Base-by-base conservation (phyloP, 2,329 filamentous ascomycete species). In the Chaetomiaceae sp. region DNA sequence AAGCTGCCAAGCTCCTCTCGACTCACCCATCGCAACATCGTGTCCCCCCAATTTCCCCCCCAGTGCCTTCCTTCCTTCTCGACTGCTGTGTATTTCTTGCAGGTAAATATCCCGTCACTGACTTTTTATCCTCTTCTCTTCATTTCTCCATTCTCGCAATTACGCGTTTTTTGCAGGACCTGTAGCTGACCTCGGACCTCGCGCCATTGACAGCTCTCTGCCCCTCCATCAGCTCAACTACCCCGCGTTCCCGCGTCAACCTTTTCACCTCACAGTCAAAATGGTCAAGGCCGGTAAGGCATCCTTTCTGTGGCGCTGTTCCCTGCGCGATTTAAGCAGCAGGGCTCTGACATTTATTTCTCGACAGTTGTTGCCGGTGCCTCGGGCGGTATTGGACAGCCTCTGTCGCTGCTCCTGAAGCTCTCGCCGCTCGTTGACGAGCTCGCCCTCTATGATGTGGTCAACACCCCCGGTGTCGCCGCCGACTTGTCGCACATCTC, bases 351-450 rank as follows among this genome's bases (percentile, higher is more conserved):
- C 53, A 41, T 1, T 8, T 12, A 27, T 27, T 14, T 21, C 20
- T 23, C 16, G 10, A 42, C 44, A 85, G 80, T 83, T 68, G 92
- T 99, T 77, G 90, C 93, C 75, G 93, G 93, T 74, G 93, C 92
- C 70, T 85, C 92, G 72, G 93, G 93, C 76, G 93, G 93, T 77
- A 99, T 99, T 83, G 93, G 92, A 73, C 92, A 97, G 91, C 93
- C 93, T 62, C 81, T 99, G 66, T 99, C 93, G 60, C 88, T 99
- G 62, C 87, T 99, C 64, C 81, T 97, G 70, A 99, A 99, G 83
- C 83, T 87, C 61, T 88, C 79, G 67, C 87, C 90, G 59, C 83
- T 89, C 66, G 79, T 99, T 65, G 86, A 92, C 66, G 89, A 97
- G 77, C 88, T 99, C 65, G 80, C 90, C 55, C 87, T 99, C 64